Evolutionary conservation across 1,284 basidiomycete genomes (phyloP), one percentile per base, ranked within the genome.

Genomic region (Phylloporus sp.): DNA sequence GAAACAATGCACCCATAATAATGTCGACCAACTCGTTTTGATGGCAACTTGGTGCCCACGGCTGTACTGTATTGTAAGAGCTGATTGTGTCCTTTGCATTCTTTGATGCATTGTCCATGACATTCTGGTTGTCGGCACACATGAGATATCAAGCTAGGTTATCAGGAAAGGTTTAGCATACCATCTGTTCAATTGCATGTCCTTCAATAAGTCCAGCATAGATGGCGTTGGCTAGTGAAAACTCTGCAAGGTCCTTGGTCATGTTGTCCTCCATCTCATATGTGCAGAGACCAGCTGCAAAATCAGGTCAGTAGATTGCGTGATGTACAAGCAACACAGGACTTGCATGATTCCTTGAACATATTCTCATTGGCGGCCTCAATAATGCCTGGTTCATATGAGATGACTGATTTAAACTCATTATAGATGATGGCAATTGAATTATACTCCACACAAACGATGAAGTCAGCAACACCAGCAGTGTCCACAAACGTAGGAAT

Each of bases 21-120:
- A 97, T 97, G 83, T 97, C 95, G 77, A 97, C 94, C 74, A 97
- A 85, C 84, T 97, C 95, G 85, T 96, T 97, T 72, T 97, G 79
- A 99, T 99, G 76, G 95, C 91, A 73, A 97, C 97, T 88, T 99
- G 97, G 82, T 97, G 96, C 88, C 96, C 97, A 90, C 97, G 94
- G 85, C 99, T 99, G 91, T 97, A 97, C 83, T 97, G 88, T 91
- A 97, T 94, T 81, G 94, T 93, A 68, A 98, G 87, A 63, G 72
- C 82, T 83, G 77, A 97, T 97, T 95, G 97, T 97, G 82, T 96
- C 95, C 63, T 85, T 87, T 67, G 97, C 98, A 84, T 99, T 99
- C 92, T 97, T 99, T 73, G 97, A 97, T 63, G 97, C 98, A 80
- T 97, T 99, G 91, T 99, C 97, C 97, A 99, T 99, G 79, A 98